Evolutionary conservation across 441 rosid genomes (phyloP), one percentile per base, ranked within the genome.

Genomic region (Pelargonium fulgidum): DNA sequence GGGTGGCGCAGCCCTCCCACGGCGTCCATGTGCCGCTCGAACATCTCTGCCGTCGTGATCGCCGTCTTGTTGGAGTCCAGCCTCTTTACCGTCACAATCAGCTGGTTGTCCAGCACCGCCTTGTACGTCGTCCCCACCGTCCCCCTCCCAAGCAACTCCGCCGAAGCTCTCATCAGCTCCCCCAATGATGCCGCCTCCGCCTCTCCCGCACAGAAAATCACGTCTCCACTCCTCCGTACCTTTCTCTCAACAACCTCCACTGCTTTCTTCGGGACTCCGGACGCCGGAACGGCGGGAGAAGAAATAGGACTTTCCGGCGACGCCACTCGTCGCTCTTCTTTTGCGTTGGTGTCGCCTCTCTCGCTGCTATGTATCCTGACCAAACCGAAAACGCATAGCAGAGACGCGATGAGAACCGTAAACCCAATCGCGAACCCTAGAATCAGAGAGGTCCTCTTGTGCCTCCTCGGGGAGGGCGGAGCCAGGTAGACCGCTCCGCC

Each of bases 81-180:
- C 70, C 98, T 79, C 80, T 92, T 90, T 65, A 92, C 97, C 8
- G 91, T 80, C 42, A 91, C 89, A 2, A 86, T 82, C 76, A 84
- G 48, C 71, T 86, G 85, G 66, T 81, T 86, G 48, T 84, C 92
- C 54, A 91, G 73, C 48, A 91, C 89, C 2, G 93, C 97, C 75
- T 91, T 89, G 73, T 91, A 91, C 42, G 96, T 89, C 1, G 87
- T 87, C 66, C 97, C 97, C 41, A 86, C 71, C 0, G 80, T 77
- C 8, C 97, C 97, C 72, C 96, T 84, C 33, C 97, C 97, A 7
- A 91, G 79, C 67, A 91, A 81, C 83, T 91, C 97, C 12, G 97
- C 96, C 0, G 97, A 91, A 65, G 86, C 97, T 70, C 92, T 81
- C 97, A 91, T 89, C 14, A 91, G 79, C 75, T 91, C 91, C 45